Evolutionary conservation across 2,329 filamentous ascomycete genomes (phyloP), one percentile per base, ranked within the genome.

Genomic region (Epichloe typhina): DNA sequence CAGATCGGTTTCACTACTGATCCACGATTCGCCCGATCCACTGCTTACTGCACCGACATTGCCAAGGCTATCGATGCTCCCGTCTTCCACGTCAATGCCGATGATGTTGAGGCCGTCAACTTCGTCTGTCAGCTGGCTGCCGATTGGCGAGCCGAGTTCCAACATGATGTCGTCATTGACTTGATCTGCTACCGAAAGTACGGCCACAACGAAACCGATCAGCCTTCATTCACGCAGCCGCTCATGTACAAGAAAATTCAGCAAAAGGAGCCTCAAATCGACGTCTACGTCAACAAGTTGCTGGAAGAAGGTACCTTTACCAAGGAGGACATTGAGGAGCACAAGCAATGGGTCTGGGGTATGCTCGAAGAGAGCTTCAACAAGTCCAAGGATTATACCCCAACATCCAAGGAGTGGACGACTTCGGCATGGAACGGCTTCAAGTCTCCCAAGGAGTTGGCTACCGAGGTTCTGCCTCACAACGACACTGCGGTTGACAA

Each of bases 1-100:
- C 93, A 98, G 77, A 98, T 98, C 68, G 93, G 93, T 69, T 98
- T 98, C 77, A 98, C 93, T 50, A 98, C 93, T 21, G 93, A 98
- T 66, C 93, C 93, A 59, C 88, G 93, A 64, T 98, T 95, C 70
- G 85, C 93, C 61, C 89, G 93, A 61, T 98, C 93, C 19, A 98
- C 93, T 47, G 87, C 93, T 43, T 98, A 98, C 80, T 98, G 93
- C 74, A 97, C 93, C 42, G 93, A 98, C 68, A 96, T 98, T 63
- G 93, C 93, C 71, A 98, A 98, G 77, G 88, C 93, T 48, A 96
- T 98, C 59, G 93, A 98, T 61, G 93, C 93, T 2, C 93, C 93
- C 44, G 88, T 98, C 52, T 98, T 98, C 82, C 93, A 98, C 73
- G 93, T 98, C 66, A 98, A 98, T 64, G 93, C 88, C 58, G 93